A percentile compares a stretch with the other conserved stretches of the same genome.
Conservation (phyloP, 2,329 filamentous ascomycete genomes). For the Alternaria arborescens region DNA sequence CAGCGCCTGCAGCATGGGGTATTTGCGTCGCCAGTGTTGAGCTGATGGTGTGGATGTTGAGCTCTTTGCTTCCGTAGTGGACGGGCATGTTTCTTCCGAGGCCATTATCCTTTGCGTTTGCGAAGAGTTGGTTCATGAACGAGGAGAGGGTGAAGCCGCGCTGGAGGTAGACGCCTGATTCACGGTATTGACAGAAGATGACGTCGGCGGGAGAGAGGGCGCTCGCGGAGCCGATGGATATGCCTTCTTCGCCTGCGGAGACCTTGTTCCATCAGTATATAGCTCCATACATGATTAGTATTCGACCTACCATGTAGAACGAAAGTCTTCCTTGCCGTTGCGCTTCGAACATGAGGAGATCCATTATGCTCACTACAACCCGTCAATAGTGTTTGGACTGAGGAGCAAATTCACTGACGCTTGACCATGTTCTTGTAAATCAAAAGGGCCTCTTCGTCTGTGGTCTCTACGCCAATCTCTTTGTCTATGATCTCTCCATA, state of each 20-base stretch:
- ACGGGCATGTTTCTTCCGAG: constrained; percentile 95
- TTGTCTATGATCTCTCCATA: constrained; percentile 84
- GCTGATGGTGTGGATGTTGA: constrained; percentile 89
- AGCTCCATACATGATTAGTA: neutral
- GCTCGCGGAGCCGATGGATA: constrained; percentile 87
- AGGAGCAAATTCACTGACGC: constrained; percentile 45
- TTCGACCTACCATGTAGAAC: constrained; percentile 87
- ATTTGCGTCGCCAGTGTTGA: constrained; percentile 89
- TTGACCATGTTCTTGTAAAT: constrained; percentile 73
- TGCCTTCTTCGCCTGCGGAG: constrained; percentile 91
- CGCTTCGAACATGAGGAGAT: constrained; percentile 97
- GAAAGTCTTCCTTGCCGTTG: constrained; percentile 92
- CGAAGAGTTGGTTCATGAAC: constrained; percentile 96
- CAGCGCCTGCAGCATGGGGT: constrained; percentile 85
- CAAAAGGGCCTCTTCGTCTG: constrained; percentile 66
- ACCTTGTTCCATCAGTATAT: constrained; percentile 52
- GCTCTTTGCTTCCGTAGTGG: constrained; percentile 85
- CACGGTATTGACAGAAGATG: constrained; percentile 92
- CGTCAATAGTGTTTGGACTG: constrained; percentile 8
- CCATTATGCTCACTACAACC: constrained; percentile 78
- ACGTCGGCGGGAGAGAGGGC: constrained; percentile 86
- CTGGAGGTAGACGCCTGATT: constrained; percentile 89
- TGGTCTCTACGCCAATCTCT: constrained; percentile 71
- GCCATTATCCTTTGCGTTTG: constrained; percentile 81
- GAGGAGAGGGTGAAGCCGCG: constrained; percentile 85